Evolutionary conservation across 257 asterid genomes (phyloP), one percentile per base, ranked within the genome.

Genomic region (Schizonepeta tenuifolia): DNA sequence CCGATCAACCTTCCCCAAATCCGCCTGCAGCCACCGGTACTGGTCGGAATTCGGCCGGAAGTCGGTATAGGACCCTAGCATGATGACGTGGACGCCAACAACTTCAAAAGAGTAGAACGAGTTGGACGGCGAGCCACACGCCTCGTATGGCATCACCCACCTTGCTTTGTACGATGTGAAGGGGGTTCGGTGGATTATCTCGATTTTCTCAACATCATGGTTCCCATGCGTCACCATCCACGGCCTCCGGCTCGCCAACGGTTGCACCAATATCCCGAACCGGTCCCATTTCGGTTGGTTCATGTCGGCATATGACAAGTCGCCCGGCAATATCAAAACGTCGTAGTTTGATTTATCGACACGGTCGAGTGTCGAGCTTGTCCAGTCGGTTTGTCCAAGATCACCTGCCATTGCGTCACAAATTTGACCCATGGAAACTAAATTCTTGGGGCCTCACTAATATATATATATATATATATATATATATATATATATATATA

Each of bases 171-270:
- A 90, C 17, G 96, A 59, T 0, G 86, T 79, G 70, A 90, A 90
- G 3, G 71, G 15, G 0, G 46, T 7, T 0, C 2, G 2, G 11
- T 82, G 86, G 11, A 84, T 0, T 0, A 50, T 0, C 0, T 79
- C 71, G 21, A 88, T 84, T 49, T 44, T 75, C 65, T 90, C 95
- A 9, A 80, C 11, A 58, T 88, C 96, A 66, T 90, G 96, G 83
- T 90, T 88, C 11, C 96, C 96, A 8, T 81, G 82, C 6, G 95
- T 86, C 58, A 90, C 96, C 96, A 90, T 90, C 96, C 92, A 90
- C 0, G 95, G 92, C 63, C 90, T 74, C 33, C 57, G 71, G 77
- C 95, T 86, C 0, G 96, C 85, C 51, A 83, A 72, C 0, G 88
- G 84, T 60, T 88, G 80, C 3, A 90, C 92, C 58, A 90, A 4